These are phyloP conservation scores for Colletotrichum navitas DNA, from an alignment of 2,329 filamentous ascomycete genomes.

Conservation along the genomic window DNA sequence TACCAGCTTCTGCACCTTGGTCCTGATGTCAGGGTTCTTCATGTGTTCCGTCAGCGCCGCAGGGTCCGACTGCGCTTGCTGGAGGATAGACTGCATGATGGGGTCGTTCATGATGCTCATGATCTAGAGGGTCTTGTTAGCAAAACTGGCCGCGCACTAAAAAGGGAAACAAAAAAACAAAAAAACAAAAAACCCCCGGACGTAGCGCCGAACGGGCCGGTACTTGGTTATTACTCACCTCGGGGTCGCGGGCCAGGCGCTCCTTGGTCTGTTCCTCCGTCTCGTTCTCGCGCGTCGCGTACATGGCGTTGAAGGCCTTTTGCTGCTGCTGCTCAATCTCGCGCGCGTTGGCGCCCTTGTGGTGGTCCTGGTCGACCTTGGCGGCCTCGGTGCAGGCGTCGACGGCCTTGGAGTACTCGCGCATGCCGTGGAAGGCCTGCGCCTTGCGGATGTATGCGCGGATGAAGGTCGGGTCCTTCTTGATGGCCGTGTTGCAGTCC, in stretches of 20 bases:
- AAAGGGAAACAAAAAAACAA: not conserved
- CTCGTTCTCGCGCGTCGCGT: constrained; percentile 90
- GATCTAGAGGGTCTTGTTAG: constrained; percentile 64
- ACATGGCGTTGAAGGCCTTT: constrained; percentile 93
- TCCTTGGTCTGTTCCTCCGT: constrained; percentile 96
- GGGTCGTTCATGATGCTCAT: constrained; percentile 93
- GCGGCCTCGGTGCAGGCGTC: constrained; percentile 88
- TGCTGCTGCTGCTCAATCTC: constrained; percentile 96
- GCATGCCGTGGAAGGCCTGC: constrained; percentile 96
- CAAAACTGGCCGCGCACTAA: not conserved
- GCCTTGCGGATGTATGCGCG: constrained; percentile 97
- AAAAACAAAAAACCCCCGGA: not conserved
- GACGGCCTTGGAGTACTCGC: constrained; percentile 95
- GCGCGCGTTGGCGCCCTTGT: constrained; percentile 81
- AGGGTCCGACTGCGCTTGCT: constrained; percentile 95
- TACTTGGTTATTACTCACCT: constrained; percentile 69
- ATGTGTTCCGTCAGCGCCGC: constrained; percentile 96
- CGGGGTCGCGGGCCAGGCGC: constrained; percentile 89
- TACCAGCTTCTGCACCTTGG: constrained; percentile 94
- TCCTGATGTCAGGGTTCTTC: constrained; percentile 86
- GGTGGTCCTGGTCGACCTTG: constrained; percentile 77
- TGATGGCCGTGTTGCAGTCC: constrained; percentile 92
- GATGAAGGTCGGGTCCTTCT: constrained; percentile 92
- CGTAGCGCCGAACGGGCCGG: not conserved
- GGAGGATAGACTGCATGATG: constrained; percentile 96